Evolutionary conservation across 1,139 yeast species (phyloP).

Genomic region (Suhomyces panamericanus): DNA sequence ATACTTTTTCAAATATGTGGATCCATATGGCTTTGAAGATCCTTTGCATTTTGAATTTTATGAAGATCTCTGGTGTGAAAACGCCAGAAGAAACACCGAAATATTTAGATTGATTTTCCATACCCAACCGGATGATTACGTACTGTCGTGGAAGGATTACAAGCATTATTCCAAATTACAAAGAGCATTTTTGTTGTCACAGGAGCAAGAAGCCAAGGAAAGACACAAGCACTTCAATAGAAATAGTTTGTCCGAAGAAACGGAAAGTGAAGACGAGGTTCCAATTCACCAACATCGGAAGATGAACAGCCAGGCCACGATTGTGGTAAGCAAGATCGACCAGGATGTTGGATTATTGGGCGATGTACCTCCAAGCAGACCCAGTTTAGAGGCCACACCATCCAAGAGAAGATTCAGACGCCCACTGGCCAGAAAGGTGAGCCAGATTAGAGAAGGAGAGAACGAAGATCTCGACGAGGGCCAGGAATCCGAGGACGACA

Average conservation of each 20-base stretch:
- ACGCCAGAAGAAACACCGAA: slow-evolving; percentile 81
- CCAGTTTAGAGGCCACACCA: slow-evolving; percentile 2
- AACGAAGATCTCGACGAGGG: slow-evolving; percentile 7
- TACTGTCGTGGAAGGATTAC: slow-evolving; percentile 85
- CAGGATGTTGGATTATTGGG: slow-evolving; percentile 43
- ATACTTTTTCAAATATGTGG: slow-evolving; percentile 55
- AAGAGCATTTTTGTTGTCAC: slow-evolving; percentile 57
- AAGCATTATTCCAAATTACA: slow-evolving; percentile 63
- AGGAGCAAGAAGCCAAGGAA: slow-evolving; percentile 36
- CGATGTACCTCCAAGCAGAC: slow-evolving; percentile 33
- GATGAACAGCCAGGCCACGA: slow-evolving; percentile 27
- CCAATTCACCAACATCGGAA: slow-evolving; percentile 1
- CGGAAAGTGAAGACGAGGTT: slow-evolving; percentile 18
- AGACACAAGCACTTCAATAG: slow-evolving; percentile 19
- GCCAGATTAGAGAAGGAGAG: slow-evolving; percentile 7
- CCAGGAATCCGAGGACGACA: slow-evolving; percentile 3
- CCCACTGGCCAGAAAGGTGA: slow-evolving; percentile 6
- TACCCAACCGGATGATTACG: slow-evolving; percentile 91
- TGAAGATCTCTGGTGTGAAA: slow-evolving; percentile 85
- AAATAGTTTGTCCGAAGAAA: slow-evolving; percentile 15
- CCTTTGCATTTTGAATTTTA: slow-evolving; percentile 78
- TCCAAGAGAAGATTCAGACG: slow-evolving; percentile 15
- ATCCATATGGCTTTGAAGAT: slow-evolving; percentile 86
- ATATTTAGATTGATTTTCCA: slow-evolving; percentile 85
- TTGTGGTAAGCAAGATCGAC: slow-evolving; percentile 27